phyloP scores from a whole-genome alignment of 176 grass and related monocot genomes.

The Saccharum spontaneum region DNA sequence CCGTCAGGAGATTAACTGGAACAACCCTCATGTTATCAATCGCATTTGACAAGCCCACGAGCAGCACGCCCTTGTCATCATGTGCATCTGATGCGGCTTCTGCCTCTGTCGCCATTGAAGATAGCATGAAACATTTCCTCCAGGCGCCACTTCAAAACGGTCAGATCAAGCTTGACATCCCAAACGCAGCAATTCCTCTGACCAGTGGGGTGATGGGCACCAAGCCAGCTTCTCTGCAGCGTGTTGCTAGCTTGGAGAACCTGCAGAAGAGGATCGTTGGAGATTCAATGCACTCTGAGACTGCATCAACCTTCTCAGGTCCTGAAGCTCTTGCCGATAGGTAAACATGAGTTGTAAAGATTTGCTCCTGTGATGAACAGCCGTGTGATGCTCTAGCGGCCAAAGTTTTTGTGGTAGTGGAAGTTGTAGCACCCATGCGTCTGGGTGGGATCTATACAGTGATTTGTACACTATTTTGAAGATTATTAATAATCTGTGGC shows the following conservation, averaged over 20 bases:
- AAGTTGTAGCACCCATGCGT: not conserved
- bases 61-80: conserved; percentile 39
- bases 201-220: conserved; percentile 6
- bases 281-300: conserved; percentile 22
- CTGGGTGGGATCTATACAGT: conserved; percentile 1
- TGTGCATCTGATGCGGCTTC: conserved; percentile 46
- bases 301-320: not conserved
- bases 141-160: conserved; percentile 22
- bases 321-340: conserved; percentile 23
- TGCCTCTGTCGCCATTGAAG: conserved; percentile 32
- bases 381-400: not conserved
- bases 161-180: conserved; percentile 10
- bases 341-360: conserved; percentile 5
- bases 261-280: conserved; percentile 63
- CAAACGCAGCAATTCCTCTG: conserved; percentile 10
- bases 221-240: conserved; percentile 17
- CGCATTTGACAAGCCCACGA: conserved; percentile 37
- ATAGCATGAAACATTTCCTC: conserved; percentile 35
- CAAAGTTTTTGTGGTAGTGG: conserved; percentile 18
- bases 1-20: conserved; percentile 63
- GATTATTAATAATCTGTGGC: not conserved
- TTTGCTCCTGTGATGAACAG: not conserved
- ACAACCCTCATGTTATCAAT: conserved; percentile 21
- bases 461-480: conserved; percentile 8
- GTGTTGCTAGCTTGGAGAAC: conserved; percentile 61